Percentiles rank a stretch among this genome's conserved stretches.
Evolutionary conservation across 495 filamentous ascomycete genomes (phyloP).

Genomic region (Penicillium canariense): DNA sequence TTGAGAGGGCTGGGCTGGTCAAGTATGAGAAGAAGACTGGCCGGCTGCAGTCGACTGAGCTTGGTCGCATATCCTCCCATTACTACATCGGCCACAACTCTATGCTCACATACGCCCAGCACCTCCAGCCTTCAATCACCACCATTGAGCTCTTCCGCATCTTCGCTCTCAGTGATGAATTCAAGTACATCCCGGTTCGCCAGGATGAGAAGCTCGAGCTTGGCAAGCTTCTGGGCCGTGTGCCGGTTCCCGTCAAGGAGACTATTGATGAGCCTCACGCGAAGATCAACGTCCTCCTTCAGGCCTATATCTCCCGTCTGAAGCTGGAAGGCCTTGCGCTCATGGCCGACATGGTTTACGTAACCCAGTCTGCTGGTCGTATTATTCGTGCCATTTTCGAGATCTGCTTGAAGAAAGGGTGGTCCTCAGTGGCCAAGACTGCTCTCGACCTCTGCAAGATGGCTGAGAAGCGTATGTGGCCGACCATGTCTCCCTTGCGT

Average conservation of each 20-base stretch:
- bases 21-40: conserved; percentile 96
- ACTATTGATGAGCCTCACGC: conserved; percentile 94
- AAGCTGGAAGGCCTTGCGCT: conserved; percentile 91
- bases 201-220: conserved; percentile 97
- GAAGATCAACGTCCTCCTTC: conserved; percentile 98
- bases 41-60: conserved; percentile 84
- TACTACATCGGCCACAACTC: conserved; percentile 98
- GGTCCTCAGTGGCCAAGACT: conserved; percentile 89
- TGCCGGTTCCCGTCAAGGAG: conserved; percentile 96
- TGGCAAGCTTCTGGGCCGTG: conserved; percentile 81
- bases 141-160: conserved; percentile 94
- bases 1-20: conserved; percentile 83
- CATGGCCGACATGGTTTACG: conserved; percentile 98
- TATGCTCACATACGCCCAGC: conserved; percentile 93
- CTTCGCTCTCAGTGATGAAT: conserved; percentile 97
- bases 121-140: conserved; percentile 88
- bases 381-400: conserved; percentile 96
- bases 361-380: conserved; percentile 95
- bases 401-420: conserved; percentile 92
- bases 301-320: conserved; percentile 94
- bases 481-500: conserved; percentile 91
- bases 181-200: conserved; percentile 97
- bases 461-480: conserved; percentile 99
- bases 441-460: conserved; percentile 97
- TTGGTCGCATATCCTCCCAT: conserved; percentile 92